These are phyloP conservation scores for Capillidium heterosporum DNA, from an alignment of 371 early-diverging fungal species.

Conservation along the genomic window DNA sequence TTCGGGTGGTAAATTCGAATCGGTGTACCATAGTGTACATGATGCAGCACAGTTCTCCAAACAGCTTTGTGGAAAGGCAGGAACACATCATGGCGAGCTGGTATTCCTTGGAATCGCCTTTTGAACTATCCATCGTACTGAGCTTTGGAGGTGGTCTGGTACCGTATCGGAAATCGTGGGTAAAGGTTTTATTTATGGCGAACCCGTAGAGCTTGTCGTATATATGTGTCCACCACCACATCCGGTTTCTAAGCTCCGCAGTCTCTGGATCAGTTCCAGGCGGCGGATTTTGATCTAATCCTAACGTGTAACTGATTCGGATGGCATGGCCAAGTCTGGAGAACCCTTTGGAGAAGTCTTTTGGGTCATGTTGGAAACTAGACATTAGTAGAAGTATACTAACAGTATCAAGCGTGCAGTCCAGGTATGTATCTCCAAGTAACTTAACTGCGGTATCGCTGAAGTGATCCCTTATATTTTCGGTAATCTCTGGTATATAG, in stretches of 20 bases:
- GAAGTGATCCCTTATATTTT: not conserved
- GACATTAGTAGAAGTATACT: not conserved
- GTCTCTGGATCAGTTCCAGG: not conserved
- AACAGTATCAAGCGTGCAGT: not conserved
- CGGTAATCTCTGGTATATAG: not conserved
- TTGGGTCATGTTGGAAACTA: slow-evolving; percentile 1
- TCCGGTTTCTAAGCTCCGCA: not conserved
- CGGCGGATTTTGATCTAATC: not conserved
- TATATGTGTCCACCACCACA: slow-evolving; percentile 1
- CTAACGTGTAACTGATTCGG: not conserved
- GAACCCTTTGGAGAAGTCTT: not conserved
- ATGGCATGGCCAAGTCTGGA: not conserved
- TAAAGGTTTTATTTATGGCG: not conserved
- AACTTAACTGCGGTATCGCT: not conserved
- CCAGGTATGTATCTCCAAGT: not conserved
- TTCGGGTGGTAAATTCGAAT: not conserved
- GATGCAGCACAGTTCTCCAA: not conserved
- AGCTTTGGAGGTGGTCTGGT: not conserved
- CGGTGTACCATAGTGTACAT: not conserved
- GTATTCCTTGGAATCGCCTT: not conserved
- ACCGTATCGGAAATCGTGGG: not conserved
- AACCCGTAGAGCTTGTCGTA: not conserved
- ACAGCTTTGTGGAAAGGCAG: not conserved
- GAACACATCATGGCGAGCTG: not conserved
- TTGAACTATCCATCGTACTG: not conserved